These are phyloP conservation scores for Trichoderma arundinaceum DNA, from an alignment of 2,329 filamentous ascomycete genomes.

Conservation along the genomic window DNA sequence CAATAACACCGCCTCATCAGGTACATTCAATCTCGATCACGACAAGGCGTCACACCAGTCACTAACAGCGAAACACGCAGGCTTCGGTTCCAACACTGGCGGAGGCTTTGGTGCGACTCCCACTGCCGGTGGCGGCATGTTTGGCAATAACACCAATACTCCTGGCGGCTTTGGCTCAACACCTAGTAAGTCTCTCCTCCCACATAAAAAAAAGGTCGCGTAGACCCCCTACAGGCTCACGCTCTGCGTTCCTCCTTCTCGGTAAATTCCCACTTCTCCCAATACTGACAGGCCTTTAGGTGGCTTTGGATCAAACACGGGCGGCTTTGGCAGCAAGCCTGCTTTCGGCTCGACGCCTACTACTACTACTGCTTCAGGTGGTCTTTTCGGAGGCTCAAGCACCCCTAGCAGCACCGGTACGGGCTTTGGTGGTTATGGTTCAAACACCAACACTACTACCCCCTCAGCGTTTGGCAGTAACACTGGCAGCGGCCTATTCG, in stretches of 20 bases:
- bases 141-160: constrained; percentile 50
- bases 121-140: constrained; percentile 48
- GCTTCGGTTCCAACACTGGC: constrained; percentile 43
- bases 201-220: constrained; percentile 15
- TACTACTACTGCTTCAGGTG: constrained; percentile 46
- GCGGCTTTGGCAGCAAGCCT: constrained; percentile 54
- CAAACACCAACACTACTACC: constrained; percentile 40
- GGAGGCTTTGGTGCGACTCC: constrained; percentile 52
- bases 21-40: constrained; percentile 52
- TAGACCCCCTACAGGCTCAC: constrained; percentile 30
- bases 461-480: constrained; percentile 50
- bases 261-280: not conserved
- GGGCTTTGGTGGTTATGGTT: constrained; percentile 52
- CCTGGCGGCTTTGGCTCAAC: constrained; percentile 46
- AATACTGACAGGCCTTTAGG: constrained; percentile 36
- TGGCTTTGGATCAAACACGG: constrained; percentile 48
- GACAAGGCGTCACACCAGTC: constrained; percentile 35
- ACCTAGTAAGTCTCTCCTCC: constrained; percentile 40
- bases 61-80: constrained; percentile 39
- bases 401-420: constrained; percentile 45
- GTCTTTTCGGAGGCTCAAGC: constrained; percentile 54
- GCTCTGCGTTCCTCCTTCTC: constrained; percentile 28
- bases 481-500: constrained; percentile 58
- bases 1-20: constrained; percentile 51
- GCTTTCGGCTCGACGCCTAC: constrained; percentile 57